Conservation (phyloP, 2,329 filamentous ascomycete species). For the Chaetothyriales sp. region DNA sequence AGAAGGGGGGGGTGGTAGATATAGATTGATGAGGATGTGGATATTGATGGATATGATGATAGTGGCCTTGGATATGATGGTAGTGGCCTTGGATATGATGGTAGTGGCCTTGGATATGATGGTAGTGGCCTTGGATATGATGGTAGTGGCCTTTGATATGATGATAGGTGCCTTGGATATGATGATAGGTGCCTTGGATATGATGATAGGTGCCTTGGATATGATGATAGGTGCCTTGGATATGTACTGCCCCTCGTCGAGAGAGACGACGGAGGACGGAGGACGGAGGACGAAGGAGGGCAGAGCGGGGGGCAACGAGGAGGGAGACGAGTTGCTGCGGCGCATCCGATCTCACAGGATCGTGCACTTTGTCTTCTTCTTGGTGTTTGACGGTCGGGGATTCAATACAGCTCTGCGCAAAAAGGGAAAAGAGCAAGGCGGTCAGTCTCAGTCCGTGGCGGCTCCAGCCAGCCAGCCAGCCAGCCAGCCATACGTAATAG, state of each 20-base stretch:
- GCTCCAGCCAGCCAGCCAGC: too few relatives aligned
- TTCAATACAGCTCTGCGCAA: conserved; percentile 33
- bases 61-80: not conserved
- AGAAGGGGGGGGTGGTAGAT: too few relatives aligned
- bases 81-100: not conserved
- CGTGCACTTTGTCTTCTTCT: conserved; percentile 31
- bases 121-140: not conserved
- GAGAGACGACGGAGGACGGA: not conserved
- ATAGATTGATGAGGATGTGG: too few relatives aligned
- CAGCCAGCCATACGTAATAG: too few relatives aligned
- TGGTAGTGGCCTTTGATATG: not conserved
- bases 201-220: not conserved
- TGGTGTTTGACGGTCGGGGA: conserved; percentile 33
- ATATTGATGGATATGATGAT: not conserved
- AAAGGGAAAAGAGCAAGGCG: not conserved
- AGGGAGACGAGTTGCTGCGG: not conserved
- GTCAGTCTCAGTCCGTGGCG: too few relatives aligned
- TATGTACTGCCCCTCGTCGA: not conserved
- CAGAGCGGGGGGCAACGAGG: not conserved
- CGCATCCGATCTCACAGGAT: conserved; percentile 26
- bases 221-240: not conserved
- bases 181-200: too few relatives aligned
- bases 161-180: too few relatives aligned
- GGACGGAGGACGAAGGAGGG: not conserved
- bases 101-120: not conserved